Conservation (phyloP, 108 stramenopile genomes). For the Nitzschia palea region DNA sequence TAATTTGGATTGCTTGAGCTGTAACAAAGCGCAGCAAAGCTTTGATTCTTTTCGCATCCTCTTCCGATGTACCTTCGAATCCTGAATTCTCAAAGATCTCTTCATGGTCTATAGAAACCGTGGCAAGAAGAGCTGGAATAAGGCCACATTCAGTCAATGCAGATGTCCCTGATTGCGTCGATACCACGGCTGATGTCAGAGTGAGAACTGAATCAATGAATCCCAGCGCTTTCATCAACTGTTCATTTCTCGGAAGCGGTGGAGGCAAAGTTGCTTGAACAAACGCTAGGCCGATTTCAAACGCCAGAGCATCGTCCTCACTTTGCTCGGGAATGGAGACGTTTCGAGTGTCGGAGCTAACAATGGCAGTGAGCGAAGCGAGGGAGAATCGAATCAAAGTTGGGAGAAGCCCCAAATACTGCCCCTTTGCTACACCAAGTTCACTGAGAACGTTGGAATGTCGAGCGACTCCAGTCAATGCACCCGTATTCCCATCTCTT, state of each 20-base stretch:
- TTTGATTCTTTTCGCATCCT: slow-evolving; percentile 17
- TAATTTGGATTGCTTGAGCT: slow-evolving; percentile 88
- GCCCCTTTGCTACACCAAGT: slow-evolving; percentile 90
- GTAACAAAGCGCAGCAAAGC: slow-evolving; percentile 64
- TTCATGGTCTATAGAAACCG: slow-evolving; percentile 67
- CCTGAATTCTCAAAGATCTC: slow-evolving; percentile 5
- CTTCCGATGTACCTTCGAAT: not conserved
- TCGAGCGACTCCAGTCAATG: slow-evolving; percentile 61
- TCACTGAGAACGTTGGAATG: slow-evolving; percentile 87
- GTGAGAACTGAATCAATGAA: slow-evolving; percentile 87
- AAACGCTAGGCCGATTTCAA: slow-evolving; percentile 85
- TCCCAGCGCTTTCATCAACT: slow-evolving; percentile 62
- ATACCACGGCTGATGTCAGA: slow-evolving; percentile 80
- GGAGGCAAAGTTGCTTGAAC: slow-evolving; percentile 71
- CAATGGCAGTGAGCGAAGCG: slow-evolving; percentile 66
- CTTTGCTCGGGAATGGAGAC: not conserved
- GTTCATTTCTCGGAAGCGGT: slow-evolving; percentile 41
- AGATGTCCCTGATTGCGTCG: slow-evolving; percentile 80
- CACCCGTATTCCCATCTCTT: slow-evolving; percentile 57
- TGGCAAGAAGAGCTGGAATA: slow-evolving; percentile 85
- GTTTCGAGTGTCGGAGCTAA: slow-evolving; percentile 1
- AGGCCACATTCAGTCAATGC: slow-evolving; percentile 91
- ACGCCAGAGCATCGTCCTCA: slow-evolving; percentile 15
- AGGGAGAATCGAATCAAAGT: slow-evolving; percentile 88
- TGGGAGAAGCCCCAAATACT: slow-evolving; percentile 88